Conservation (phyloP, 1,139 yeast species). For the Saccharomycopsis phalli region DNA sequence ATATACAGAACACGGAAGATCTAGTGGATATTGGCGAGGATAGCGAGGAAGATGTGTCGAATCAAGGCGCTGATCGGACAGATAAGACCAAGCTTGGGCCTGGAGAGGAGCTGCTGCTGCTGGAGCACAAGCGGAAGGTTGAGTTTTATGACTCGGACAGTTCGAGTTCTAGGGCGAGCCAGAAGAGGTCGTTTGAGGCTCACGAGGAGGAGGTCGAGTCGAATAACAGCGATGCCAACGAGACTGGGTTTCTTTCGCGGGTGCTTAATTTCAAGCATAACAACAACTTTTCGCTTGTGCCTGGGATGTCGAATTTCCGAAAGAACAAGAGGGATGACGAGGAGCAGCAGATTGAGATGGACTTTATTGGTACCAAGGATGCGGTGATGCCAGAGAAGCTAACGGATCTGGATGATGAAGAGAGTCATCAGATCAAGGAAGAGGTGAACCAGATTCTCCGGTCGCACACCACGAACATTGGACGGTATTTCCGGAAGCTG, state of each 20-base stretch:
- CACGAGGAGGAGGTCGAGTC: slow-evolving; percentile 5
- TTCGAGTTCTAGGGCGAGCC: slow-evolving; percentile 6
- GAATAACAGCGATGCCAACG: slow-evolving; percentile 4
- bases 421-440: slow-evolving; percentile 4
- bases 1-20: background rate
- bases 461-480: slow-evolving; percentile 22
- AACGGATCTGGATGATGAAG: slow-evolving; percentile 3
- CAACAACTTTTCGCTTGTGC: background rate
- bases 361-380: background rate
- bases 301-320: background rate
- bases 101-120: background rate
- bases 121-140: slow-evolving; percentile 5
- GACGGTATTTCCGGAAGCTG: slow-evolving; percentile 11
- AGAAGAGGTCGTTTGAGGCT: no score
- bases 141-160: slow-evolving; percentile 12
- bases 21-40: slow-evolving; percentile 6
- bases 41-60: slow-evolving; percentile 3
- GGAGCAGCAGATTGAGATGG: background rate
- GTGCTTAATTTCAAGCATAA: slow-evolving; percentile 5
- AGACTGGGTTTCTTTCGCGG: slow-evolving; percentile 3
- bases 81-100: background rate
- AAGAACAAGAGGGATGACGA: background rate
- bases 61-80: background rate
- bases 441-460: slow-evolving; percentile 5
- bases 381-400: background rate